Base-by-base conservation (phyloP, 768 basidiomycete species). In the Rhizopogon vinicolor region DNA sequence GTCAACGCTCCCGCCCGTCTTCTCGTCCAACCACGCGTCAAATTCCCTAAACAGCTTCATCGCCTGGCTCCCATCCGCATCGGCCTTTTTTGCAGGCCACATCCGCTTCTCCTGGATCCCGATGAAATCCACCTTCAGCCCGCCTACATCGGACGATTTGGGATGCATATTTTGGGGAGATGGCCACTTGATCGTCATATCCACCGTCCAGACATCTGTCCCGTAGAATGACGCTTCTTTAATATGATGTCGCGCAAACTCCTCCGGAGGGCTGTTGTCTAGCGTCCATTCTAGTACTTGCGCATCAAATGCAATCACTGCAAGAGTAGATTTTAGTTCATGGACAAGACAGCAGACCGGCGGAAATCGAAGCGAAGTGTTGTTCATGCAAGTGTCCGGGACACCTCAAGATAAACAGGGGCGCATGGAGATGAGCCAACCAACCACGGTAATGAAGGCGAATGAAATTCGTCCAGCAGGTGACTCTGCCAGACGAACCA, bases 211-310 rank as follows among this genome's bases (percentile, higher is more conserved):
- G 0, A 77, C 75, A 54, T 91, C 82, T 9, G 79, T 78, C 1
- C 86, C 88, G 61, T 91, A 92, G 68, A 90, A 92, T 2, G 93
- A 93, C 0, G 83, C 92, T 67, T 95, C 92, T 66, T 93, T 97
- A 72, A 98, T 82, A 62, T 93, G 91, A 64, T 98, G 96, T 7
- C 93, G 80, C 7, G 80, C 81, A 60, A 78, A 74, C 54, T 90
- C 88, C 51, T 83, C 70, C 0, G 92, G 91, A 1, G 96, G 93
- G 53, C 83, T 81, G 58, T 85, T 75, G 59, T 92, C 89, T 39
- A 94, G 75, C 14, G 82, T 85, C 95, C 95, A 98, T 52, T 80
- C 71, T 7, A 95, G 68, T 13, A 98, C 91, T 57, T 95, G 87
- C 0, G 92, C 95, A 48, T 95, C 89, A 64, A 98, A 97, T 0